Percentiles rank a stretch among this genome's conserved stretches.
Evolutionary conservation across 345 rosid genomes (phyloP).

Genomic region (Eucalyptus guilfoylei): DNA sequence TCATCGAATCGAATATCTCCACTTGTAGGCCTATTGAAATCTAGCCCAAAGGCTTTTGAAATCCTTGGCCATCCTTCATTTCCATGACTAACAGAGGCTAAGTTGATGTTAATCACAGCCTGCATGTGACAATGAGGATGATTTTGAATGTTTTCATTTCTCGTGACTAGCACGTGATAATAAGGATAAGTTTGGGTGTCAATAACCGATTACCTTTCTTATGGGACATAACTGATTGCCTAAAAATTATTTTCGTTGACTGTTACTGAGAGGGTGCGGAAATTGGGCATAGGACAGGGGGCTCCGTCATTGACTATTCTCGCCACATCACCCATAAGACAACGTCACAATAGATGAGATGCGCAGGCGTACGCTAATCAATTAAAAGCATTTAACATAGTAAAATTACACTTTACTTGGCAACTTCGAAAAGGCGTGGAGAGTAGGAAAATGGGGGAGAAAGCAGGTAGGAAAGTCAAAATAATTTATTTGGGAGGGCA

Average conservation of each 20-base stretch:
- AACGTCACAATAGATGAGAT: background rate
- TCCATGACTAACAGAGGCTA: too few relatives aligned
- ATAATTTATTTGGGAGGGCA: background rate
- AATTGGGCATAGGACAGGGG: background rate
- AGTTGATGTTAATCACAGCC: too few relatives aligned
- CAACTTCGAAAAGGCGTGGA: background rate
- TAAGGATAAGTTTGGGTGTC: too few relatives aligned
- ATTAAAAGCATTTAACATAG: background rate
- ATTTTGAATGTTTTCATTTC: too few relatives aligned
- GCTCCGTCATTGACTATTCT: background rate
- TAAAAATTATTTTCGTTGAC: too few relatives aligned
- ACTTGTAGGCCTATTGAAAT: too few relatives aligned
- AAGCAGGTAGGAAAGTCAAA: background rate
- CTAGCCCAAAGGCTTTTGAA: too few relatives aligned
- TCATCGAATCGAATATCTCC: too few relatives aligned
- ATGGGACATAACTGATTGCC: too few relatives aligned
- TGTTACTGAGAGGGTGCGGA: too few relatives aligned
- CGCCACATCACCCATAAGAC: background rate
- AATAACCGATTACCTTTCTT: too few relatives aligned
- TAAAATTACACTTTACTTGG: background rate
- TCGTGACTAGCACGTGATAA: too few relatives aligned
- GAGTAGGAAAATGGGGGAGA: background rate
- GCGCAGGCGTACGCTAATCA: background rate
- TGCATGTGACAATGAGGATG: accelerated
- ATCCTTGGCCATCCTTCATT: accelerated